Percentiles rank a stretch among this genome's conserved stretches.
These are phyloP conservation scores for Populus simonii DNA, from an alignment of 345 rosid species.

Conservation along the genomic window DNA sequence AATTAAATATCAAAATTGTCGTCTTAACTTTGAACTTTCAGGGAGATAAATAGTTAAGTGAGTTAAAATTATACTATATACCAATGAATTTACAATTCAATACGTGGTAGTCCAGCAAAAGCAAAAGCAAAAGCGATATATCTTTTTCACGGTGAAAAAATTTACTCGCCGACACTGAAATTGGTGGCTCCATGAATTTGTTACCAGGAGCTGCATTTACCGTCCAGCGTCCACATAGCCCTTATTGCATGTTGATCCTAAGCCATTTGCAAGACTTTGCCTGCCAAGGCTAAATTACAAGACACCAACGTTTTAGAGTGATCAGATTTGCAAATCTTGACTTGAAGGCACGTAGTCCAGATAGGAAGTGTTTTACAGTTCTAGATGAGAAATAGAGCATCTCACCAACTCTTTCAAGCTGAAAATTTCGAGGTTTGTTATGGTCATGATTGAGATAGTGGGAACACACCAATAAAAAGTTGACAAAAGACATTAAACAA, in stretches of 20 bases:
- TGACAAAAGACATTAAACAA: neutral
- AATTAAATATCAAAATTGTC: neutral
- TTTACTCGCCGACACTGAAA: neutral
- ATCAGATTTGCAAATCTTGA: neutral
- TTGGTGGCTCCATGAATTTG: neutral
- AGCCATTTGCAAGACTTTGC: neutral
- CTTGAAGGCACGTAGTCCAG: neutral
- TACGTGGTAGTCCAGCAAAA: too few species aligned
- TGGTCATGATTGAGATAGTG: neutral
- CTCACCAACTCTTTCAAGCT: neutral
- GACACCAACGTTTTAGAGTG: neutral
- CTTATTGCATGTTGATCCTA: neutral
- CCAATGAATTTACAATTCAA: too few species aligned
- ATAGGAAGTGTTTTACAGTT: neutral
- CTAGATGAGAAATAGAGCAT: neutral
- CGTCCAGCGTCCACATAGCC: neutral
- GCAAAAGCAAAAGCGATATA: too few species aligned
- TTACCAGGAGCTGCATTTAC: neutral
- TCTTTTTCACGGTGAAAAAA: too few species aligned
- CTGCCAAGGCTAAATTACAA: neutral
- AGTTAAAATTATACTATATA: too few species aligned
- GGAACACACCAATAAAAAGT: neutral
- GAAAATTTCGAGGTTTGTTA: neutral
- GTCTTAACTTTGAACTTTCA: neutral
- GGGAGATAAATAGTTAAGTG: too few species aligned